phyloP scores from a whole-genome alignment of 2,329 filamentous ascomycete species.

The Monosporascus sp. region DNA sequence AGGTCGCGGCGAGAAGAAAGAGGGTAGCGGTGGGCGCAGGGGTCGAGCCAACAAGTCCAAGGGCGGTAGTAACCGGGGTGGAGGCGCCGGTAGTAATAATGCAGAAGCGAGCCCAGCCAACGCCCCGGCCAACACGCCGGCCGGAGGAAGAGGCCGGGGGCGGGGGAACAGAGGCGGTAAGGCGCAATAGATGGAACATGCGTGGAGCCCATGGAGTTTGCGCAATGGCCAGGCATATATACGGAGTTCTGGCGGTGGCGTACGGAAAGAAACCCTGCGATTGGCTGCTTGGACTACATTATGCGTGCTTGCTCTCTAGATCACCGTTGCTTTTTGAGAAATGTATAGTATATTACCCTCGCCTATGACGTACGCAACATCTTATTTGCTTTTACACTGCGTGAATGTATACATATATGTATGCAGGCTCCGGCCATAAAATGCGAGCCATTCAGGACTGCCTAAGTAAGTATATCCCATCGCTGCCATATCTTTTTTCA shows the following conservation, averaged over 20 bases:
- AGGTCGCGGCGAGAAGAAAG: constrained; percentile 34
- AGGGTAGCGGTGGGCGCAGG: constrained; percentile 9
- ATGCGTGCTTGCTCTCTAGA: neutral
- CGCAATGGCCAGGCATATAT: neutral
- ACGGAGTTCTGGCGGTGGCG: constrained; percentile 3
- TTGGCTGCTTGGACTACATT: neutral
- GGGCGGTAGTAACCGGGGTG: constrained; percentile 7
- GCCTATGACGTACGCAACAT: neutral
- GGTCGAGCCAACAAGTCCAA: constrained; percentile 14
- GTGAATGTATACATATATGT: too few species aligned
- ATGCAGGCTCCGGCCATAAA: too few species aligned
- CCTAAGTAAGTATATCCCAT: too few species aligned
- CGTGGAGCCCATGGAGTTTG: neutral
- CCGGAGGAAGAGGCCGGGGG: constrained; percentile 8
- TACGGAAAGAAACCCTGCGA: neutral
- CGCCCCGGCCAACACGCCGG: neutral
- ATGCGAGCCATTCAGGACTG: too few species aligned
- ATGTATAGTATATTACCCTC: neutral
- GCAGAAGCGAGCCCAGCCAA: constrained; percentile 6
- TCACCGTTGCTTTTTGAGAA: neutral
- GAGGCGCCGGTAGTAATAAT: constrained; percentile 4
- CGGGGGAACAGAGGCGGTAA: constrained; percentile 13
- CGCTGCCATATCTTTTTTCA: too few species aligned
- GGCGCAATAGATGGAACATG: constrained; percentile 3
- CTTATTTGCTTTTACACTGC: too few species aligned